Evolutionary conservation across 2,329 filamentous ascomycete species (phyloP), one percentile per base, ranked within the genome.

Genomic region (Amauroascus niger): DNA sequence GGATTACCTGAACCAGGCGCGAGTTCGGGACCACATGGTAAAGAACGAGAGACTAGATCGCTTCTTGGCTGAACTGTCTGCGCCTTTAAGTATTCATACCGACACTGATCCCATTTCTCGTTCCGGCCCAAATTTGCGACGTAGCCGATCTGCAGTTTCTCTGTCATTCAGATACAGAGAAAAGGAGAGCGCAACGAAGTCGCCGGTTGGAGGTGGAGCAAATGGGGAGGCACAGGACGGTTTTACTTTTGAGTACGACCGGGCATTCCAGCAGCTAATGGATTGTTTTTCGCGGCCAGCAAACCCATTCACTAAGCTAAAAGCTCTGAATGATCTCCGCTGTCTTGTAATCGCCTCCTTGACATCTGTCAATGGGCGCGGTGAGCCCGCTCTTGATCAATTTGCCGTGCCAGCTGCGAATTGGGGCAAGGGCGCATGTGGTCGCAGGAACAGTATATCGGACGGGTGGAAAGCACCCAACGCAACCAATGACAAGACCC

Each of bases 211-310:
- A 9, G 28, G 45, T 22, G 30, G 35, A 8, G 32, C 22, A 7
- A 20, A 18, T 13, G 44, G 18, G 24, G 8, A 44, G 20, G 22
- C 41, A 6, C 26, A 51, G 18, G 52, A 47, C 9, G 18, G 45
- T 13, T 53, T 43, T 46, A 71, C 73, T 4, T 95, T 95, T 61
- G 87, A 87, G 0, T 96, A 91, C 65, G 81, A 81, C 49, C 81
- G 82, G 60, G 86, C 89, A 0, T 96, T 95, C 64, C 78, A 82
- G 59, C 82, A 84, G 11, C 76, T 97, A 1, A 75, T 97, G 30
- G 83, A 82, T 58, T 89, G 88, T 72, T 95, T 98, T 61, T 88
- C 87, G 40, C 87, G 90, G 3, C 87, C 94, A 60, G 87, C 88
- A 0, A 95, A 93, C 64, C 93, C 93, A 0, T 86, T 86, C 60